Percentiles rank a stretch among this genome's conserved stretches.
These are phyloP conservation scores for Fusarium lyarnte DNA, from an alignment of 2,329 filamentous ascomycete genomes.

Conservation along the genomic window DNA sequence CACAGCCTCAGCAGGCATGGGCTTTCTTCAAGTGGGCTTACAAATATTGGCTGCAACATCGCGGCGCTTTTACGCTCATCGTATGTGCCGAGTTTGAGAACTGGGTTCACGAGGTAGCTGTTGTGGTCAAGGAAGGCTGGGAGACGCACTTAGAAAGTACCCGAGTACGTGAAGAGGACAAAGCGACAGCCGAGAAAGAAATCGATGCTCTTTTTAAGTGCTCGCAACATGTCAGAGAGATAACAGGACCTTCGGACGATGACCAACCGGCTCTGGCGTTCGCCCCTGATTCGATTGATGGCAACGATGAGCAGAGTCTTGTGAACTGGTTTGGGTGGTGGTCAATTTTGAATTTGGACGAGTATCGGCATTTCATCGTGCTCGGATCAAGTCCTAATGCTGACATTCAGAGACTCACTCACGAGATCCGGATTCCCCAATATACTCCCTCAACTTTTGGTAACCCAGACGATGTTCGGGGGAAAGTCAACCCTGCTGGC, in stretches of 20 bases:
- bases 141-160: not conserved
- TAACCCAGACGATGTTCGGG: conserved; percentile 49
- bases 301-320: conserved; percentile 69
- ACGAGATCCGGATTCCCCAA: conserved; percentile 36
- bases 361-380: conserved; percentile 64
- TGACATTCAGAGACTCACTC: conserved; percentile 35
- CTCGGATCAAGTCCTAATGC: conserved; percentile 56
- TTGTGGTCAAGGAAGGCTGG: conserved; percentile 28
- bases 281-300: conserved; percentile 59
- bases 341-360: conserved; percentile 60
- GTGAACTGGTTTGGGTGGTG: conserved; percentile 72
- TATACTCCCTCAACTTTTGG: conserved; percentile 49
- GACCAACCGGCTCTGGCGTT: conserved; percentile 51
- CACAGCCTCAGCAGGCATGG: conserved; percentile 49
- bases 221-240: conserved; percentile 26
- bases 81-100: conserved; percentile 43
- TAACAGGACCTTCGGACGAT: conserved; percentile 29
- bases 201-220: conserved; percentile 39
- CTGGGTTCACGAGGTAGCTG: conserved; percentile 45
- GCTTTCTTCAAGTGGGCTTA: conserved; percentile 51
- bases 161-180: not conserved
- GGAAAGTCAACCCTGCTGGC: conserved; percentile 3
- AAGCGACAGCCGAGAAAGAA: not conserved
- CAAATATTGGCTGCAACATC: conserved; percentile 31
- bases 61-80: conserved; percentile 40